Conservation (phyloP, 805 yeast species). For the Saturnispora zaruensis region DNA sequence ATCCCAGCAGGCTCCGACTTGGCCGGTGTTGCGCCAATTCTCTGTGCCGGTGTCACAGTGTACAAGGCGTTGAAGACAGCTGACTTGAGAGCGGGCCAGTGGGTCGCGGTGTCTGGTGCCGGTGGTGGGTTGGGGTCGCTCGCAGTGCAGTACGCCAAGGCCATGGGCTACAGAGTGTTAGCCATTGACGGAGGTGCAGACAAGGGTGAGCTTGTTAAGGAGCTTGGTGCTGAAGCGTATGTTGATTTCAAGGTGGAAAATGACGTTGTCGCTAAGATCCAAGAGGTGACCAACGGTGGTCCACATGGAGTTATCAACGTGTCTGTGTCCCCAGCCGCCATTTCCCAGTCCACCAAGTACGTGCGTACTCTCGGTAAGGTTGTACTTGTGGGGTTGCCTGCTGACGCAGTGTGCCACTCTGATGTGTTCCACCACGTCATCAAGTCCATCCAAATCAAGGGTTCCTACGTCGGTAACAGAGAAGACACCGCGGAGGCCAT, state of each 20-base stretch:
- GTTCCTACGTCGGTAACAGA: slow-evolving; percentile 87
- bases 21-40: slow-evolving; percentile 69
- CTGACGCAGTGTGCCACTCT: slow-evolving; percentile 64
- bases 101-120: slow-evolving; percentile 75
- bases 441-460: slow-evolving; percentile 63
- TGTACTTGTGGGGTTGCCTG: slow-evolving; percentile 67
- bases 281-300: slow-evolving; percentile 41
- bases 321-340: slow-evolving; percentile 48
- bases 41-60: slow-evolving; percentile 88
- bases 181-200: slow-evolving; percentile 74
- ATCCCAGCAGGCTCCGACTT: slow-evolving; percentile 69
- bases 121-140: slow-evolving; percentile 77
- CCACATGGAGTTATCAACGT: slow-evolving; percentile 65
- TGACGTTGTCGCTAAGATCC: slow-evolving; percentile 36
- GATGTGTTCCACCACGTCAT: slow-evolving; percentile 69
- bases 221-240: slow-evolving; percentile 55
- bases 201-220: slow-evolving; percentile 44
- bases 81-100: slow-evolving; percentile 64
- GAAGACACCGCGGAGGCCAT: slow-evolving; percentile 75
- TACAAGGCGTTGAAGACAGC: slow-evolving; percentile 86
- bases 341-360: slow-evolving; percentile 48
- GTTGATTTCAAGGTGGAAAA: slow-evolving; percentile 43
- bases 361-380: slow-evolving; percentile 55
- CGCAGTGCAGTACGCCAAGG: slow-evolving; percentile 69
- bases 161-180: slow-evolving; percentile 64